Evolutionary conservation across 2,329 filamentous ascomycete genomes (phyloP), one percentile per base, ranked within the genome.

Genomic region (Neopestalotiopsis rosae): DNA sequence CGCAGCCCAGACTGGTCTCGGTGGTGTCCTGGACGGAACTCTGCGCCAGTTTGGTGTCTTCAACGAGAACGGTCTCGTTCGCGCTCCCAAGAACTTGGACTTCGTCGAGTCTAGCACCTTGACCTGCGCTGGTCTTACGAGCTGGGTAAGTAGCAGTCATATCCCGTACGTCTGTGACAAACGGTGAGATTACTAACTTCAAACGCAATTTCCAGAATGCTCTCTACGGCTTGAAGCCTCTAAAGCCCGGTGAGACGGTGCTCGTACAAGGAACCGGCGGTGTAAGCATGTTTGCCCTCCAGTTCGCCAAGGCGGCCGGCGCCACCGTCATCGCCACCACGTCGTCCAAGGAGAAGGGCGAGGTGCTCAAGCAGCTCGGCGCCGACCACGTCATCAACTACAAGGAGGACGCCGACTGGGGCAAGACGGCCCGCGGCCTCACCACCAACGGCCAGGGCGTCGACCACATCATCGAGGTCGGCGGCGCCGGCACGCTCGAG

Each of bases 261-360:
- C 83, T 93, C 42, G 90, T 90, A 1, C 89, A 92, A 78, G 91
- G 91, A n/a, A 92, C 90, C 0, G 91, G 91, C 24, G 91, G 91
- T 69, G 91, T 93, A 7, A 88, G 85, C 71, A 84, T 92, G 69
- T 91, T 91, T 69, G 90, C 86, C 3, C 77, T 92, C n/a, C 90
- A 80, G 79, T 85, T 87, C 71, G 85, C 85, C 67, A 85, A 84
- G 74, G 83, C 83, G 1, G 83, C 82, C 4, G 84, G 85, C 59
- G 84, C 84, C 5, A 81, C 71, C 9, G 84, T 86, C 69, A 84
- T 87, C 67, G 83, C 84, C 40, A 86, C 85, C 2, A 87, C 85
- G 0, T 81, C 80, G 24, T 83, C 83, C 9, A 74, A 75, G 38
- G 81, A 79, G n/a, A 87, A 86, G 78, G 81, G 76, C 40, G 78